Evolutionary conservation across 2,329 filamentous ascomycete species (phyloP).

Genomic region (Penicillium griseofulvum): DNA sequence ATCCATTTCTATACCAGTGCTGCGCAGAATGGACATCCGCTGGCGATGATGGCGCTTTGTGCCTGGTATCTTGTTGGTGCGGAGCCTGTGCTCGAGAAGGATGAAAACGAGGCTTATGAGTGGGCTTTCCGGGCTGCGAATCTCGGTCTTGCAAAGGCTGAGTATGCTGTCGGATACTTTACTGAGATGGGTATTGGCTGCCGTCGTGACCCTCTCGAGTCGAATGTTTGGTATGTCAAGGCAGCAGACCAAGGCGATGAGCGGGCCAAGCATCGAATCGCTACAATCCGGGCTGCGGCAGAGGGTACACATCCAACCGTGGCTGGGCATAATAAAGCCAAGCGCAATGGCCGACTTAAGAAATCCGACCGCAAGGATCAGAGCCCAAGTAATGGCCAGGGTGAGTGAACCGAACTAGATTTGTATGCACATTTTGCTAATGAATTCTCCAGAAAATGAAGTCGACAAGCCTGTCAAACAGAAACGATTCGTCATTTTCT

Average conservation of each 20-base stretch:
- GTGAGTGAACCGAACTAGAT: conserved; percentile 1
- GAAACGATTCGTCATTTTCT: conserved; percentile 28
- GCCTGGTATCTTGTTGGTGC: conserved; percentile 98
- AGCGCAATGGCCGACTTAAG: conserved; percentile 9
- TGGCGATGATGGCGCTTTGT: conserved; percentile 96
- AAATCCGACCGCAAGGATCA: conserved; percentile 7
- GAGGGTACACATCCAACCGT: conserved; percentile 46
- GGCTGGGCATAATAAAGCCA: conserved; percentile 16
- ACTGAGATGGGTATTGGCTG: conserved; percentile 98
- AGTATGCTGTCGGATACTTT: conserved; percentile 95
- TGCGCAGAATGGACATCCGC: conserved; percentile 76
- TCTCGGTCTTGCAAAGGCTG: conserved; percentile 65
- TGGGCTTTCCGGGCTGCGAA: conserved; percentile 89
- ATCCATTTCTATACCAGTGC: conserved; percentile 97
- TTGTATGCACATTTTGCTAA: background rate
- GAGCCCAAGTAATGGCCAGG: background rate
- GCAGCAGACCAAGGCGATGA: conserved; percentile 91
- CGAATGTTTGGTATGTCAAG: conserved; percentile 97
- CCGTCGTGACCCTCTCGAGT: conserved; percentile 87
- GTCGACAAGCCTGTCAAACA: conserved; percentile 18
- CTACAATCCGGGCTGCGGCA: conserved; percentile 81
- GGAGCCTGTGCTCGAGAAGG: conserved; percentile 85
- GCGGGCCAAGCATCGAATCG: conserved; percentile 79
- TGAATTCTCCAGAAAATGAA: background rate
- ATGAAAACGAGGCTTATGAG: conserved; percentile 93